phyloP scores from a whole-genome alignment of 306 rosid genomes.

The apple (Malus domestica) region DNA sequence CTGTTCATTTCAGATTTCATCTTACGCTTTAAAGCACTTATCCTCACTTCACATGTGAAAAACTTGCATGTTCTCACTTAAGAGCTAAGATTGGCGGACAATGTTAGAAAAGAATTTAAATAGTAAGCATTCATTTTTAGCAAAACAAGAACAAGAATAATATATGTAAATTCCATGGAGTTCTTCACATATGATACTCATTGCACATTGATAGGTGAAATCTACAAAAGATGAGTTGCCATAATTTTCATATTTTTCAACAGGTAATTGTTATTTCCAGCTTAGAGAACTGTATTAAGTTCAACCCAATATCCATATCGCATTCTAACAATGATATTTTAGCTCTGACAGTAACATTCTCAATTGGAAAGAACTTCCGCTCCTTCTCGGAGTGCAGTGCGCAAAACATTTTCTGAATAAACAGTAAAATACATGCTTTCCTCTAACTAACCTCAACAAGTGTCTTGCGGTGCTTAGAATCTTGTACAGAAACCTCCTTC shows the following conservation, averaged over 20 bases:
- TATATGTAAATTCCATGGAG: neutral
- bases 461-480: conserved; percentile 88
- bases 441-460: conserved; percentile 70
- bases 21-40: neutral
- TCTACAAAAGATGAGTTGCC: neutral
- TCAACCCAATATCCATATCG: neutral
- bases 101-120: neutral
- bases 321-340: neutral
- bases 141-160: neutral
- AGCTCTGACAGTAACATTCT: conserved; percentile 7
- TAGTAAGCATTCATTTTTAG: neutral
- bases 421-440: neutral
- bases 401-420: neutral
- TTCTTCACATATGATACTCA: neutral
- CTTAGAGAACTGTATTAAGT: neutral
- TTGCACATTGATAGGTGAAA: neutral
- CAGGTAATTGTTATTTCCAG: neutral
- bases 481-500: conserved; percentile 87
- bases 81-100: neutral
- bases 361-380: neutral
- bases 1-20: conserved; percentile 8
- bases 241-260: neutral
- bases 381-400: neutral
- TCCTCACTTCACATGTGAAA: neutral
- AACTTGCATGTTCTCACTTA: neutral